These are phyloP conservation scores for Komagataella populi DNA, from an alignment of 805 yeast species.

Conservation along the genomic window DNA sequence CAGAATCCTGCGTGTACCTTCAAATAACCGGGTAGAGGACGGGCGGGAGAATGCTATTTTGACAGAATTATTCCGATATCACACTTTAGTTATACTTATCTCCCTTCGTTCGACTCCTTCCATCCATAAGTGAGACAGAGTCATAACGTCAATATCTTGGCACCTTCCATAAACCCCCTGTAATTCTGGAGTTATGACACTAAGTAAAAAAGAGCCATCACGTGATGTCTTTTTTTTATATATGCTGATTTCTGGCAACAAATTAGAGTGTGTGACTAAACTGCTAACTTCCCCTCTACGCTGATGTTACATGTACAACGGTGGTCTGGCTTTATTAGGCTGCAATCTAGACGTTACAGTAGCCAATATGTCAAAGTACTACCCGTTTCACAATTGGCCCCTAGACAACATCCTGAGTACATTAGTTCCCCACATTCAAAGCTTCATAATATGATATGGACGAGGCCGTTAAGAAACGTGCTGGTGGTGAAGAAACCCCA, in stretches of 20 bases:
- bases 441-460: conserved; percentile 56
- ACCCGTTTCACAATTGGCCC: background rate
- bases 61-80: background rate
- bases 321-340: background rate
- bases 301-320: background rate
- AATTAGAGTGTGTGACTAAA: background rate
- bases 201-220: background rate
- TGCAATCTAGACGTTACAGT: background rate
- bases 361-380: background rate
- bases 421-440: conserved; percentile 43
- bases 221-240: background rate
- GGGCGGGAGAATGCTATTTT: background rate
- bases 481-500: conserved; percentile 79
- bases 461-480: conserved; percentile 58
- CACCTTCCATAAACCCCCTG: background rate
- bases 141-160: background rate
- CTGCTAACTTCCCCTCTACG: background rate
- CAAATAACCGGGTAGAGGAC: background rate
- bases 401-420: conserved; percentile 30
- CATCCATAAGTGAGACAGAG: background rate
- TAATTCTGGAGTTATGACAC: background rate
- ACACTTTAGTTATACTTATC: background rate
- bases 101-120: background rate
- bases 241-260: background rate
- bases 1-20: background rate